Base-by-base conservation (phyloP, 768 basidiomycete species). In the Tricholoma furcatifolium region DNA sequence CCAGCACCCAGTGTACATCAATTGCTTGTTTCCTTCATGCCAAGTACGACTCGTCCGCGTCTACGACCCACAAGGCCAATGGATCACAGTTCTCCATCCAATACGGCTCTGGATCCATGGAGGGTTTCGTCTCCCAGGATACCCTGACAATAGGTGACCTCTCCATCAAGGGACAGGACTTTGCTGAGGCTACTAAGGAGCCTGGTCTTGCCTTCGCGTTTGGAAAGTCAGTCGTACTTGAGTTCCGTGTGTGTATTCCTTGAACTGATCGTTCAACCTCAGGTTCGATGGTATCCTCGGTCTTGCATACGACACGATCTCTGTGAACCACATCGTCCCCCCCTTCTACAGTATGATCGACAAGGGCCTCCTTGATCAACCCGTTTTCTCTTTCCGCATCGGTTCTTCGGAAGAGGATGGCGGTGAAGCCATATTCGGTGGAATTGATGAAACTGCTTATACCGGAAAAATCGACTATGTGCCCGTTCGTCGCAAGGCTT, bases 201-300 rank as follows among this genome's bases (percentile, higher is more conserved):
- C 97, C 97, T 18, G 97, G 97, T 41, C 85, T 99, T 44, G 87
- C 95, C 5, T 99, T 99, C 67, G 96, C 97, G 23, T 98, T 96
- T 59, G 93, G 93, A 65, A 93, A 89, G 89, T 93, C 61, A 64
- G 89, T 75, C 11, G 24, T 18, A 20, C 43, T 39, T 12, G 36
- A 17, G 46, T 31, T 27, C 12, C 17, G 27, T 15, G n/a, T 38
- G 10, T 18, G 6, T 23, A 10, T 17, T 24, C 14, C 32, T 7
- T 36, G 14, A 43, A 14, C 11, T 35, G 7, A 20, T 44, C 14
- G 14, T 24, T 20, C 10, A 1, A 4, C 32, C 43, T 17, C 27
- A 95, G 93, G 74, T 96, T 96, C 60, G 95, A 98, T 66, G 96
- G 94, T 50, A 95, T 98, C 58, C 74, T 96, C 31, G 97, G 96